Evolutionary conservation across 495 filamentous ascomycete genomes (phyloP).

Genomic region (Trichoderma orchidacearum): DNA sequence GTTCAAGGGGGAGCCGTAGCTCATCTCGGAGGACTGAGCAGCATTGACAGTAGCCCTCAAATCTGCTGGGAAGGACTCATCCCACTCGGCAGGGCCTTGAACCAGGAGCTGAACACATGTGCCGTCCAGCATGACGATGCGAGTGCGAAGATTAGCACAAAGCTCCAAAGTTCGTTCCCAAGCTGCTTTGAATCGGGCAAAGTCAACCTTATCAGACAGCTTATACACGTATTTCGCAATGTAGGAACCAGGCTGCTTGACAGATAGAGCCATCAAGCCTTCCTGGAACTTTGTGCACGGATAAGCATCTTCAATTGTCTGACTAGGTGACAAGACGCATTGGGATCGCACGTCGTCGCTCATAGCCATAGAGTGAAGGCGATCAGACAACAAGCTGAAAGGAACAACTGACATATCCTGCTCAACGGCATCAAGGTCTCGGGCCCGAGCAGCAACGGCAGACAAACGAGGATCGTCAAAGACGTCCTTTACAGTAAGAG

Average conservation of each 20-base stretch:
- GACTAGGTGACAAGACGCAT: neutral
- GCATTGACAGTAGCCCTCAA: neutral
- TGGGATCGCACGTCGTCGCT: slow-evolving; percentile 26
- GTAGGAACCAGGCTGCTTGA: neutral
- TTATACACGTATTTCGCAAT: neutral
- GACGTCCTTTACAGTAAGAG: neutral
- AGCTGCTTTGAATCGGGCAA: neutral
- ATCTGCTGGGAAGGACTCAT: neutral
- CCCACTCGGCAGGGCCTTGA: neutral
- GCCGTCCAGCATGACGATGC: neutral
- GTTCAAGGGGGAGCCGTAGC: slow-evolving; percentile 8
- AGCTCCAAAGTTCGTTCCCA: neutral
- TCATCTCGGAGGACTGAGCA: neutral
- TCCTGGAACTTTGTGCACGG: neutral
- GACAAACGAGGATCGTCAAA: neutral
- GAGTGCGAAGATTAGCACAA: neutral
- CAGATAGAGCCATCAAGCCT: slow-evolving; percentile 27
- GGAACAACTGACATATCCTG: neutral
- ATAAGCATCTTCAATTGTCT: neutral
- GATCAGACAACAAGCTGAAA: neutral
- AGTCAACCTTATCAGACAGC: neutral
- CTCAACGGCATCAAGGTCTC: neutral
- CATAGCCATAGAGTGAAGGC: slow-evolving; percentile 3
- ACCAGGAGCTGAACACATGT: neutral
- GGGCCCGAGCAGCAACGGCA: neutral